Evolutionary conservation across 2,329 filamentous ascomycete species (phyloP).

Genomic region (Colletotrichum cuscutae): DNA sequence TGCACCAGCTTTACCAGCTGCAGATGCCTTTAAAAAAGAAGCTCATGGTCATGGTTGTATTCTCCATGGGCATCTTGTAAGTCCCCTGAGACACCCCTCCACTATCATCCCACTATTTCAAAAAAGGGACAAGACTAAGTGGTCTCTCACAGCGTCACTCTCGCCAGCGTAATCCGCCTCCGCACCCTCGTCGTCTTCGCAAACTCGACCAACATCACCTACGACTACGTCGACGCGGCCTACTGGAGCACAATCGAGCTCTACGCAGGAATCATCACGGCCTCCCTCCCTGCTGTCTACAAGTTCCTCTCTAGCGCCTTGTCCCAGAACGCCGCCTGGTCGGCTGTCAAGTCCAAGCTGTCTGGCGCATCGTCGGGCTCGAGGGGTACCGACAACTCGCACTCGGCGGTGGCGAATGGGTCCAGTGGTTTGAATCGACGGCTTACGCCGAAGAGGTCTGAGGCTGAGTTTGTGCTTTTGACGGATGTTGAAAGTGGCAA

Average conservation of each 20-base stretch:
- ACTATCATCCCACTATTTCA: too few relatives aligned
- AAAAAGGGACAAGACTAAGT: not conserved
- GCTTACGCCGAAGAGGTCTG: not conserved
- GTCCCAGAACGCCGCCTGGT: not conserved
- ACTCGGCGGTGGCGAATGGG: not conserved
- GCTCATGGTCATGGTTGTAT: conserved; percentile 32
- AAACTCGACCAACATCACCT: conserved; percentile 10
- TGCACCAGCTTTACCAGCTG: conserved; percentile 34
- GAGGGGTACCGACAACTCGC: not conserved
- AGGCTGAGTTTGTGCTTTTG: not conserved
- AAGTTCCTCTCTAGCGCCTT: not conserved
- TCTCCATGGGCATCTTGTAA: conserved; percentile 38
- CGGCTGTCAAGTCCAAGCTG: not conserved
- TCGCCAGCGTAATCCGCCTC: conserved; percentile 16
- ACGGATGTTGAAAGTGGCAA: conserved; percentile 11
- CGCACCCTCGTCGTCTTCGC: conserved; percentile 11
- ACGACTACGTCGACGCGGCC: conserved; percentile 14
- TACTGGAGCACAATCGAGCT: conserved; percentile 33
- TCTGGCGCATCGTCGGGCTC: not conserved
- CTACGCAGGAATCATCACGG: conserved; percentile 9
- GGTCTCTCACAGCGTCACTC: not conserved
- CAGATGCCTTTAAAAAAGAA: conserved; percentile 37
- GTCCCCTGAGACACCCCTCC: not conserved
- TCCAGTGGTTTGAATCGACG: not conserved
- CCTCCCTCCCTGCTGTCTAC: conserved; percentile 20